phyloP scores from a whole-genome alignment of 208 protist genomes.

The Chromosphaera perkinsii region DNA sequence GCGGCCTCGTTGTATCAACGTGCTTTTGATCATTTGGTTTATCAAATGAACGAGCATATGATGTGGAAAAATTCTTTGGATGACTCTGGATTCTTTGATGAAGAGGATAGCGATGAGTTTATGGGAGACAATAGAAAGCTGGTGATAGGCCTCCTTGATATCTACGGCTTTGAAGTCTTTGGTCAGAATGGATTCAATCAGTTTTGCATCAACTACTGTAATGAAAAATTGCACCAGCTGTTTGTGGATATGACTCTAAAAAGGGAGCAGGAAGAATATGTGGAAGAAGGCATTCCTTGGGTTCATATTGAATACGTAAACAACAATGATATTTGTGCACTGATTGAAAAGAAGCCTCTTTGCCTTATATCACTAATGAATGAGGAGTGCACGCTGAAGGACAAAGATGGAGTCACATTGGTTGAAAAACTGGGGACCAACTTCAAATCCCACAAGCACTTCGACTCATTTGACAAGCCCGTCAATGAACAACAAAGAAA shows the following conservation, averaged over 20 bases:
- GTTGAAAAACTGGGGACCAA: too few relatives aligned
- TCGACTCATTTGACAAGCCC: too few relatives aligned
- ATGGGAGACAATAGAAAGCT: too few relatives aligned
- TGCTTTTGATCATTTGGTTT: too few relatives aligned
- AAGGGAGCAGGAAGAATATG: constrained; percentile 88
- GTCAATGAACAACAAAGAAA: too few relatives aligned
- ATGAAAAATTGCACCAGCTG: constrained; percentile 97
- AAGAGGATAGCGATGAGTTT: constrained; percentile 49
- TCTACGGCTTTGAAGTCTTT: constrained; percentile 89
- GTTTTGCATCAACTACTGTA: constrained; percentile 98
- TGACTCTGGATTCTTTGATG: too few relatives aligned
- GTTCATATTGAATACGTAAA: constrained; percentile 91
- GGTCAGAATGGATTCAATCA: constrained; percentile 86
- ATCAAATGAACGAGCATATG: constrained; percentile 1
- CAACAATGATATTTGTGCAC: constrained; percentile 87
- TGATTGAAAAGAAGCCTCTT: constrained; percentile 85
- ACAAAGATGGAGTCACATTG: too few relatives aligned
- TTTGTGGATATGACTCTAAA: constrained; percentile 95
- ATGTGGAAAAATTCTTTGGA: too few relatives aligned
- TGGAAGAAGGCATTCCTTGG: constrained; percentile 85
- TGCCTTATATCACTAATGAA: too few relatives aligned
- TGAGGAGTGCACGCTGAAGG: too few relatives aligned
- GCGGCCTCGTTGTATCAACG: too few relatives aligned
- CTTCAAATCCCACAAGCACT: too few relatives aligned
- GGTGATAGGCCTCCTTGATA: constrained; percentile 84